A percentile compares a stretch with the other conserved stretches of the same genome.
These are phyloP conservation scores for Aspergillus terreus DNA, from an alignment of 2,329 filamentous ascomycete genomes.

Conservation along the genomic window DNA sequence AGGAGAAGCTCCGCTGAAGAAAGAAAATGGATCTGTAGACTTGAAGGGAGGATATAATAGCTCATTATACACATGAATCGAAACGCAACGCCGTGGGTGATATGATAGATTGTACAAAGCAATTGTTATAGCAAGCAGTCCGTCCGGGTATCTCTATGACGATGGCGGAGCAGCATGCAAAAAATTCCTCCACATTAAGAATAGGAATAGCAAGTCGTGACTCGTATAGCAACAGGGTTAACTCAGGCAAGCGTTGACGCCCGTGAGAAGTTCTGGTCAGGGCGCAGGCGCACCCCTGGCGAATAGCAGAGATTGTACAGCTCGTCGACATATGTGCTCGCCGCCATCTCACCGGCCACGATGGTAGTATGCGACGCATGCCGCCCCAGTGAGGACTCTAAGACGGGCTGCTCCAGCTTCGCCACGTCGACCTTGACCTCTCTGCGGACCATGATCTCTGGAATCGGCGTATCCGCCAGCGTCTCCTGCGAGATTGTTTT, in stretches of 20 bases:
- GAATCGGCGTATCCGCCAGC: slow-evolving; percentile 31
- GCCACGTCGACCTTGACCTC: slow-evolving; percentile 56
- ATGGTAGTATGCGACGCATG: slow-evolving; percentile 23
- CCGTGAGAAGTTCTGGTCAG: slow-evolving; percentile 17
- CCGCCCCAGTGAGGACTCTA: slow-evolving; percentile 13
- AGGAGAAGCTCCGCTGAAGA: neutral
- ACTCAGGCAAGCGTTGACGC: neutral
- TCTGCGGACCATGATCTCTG: slow-evolving; percentile 61
- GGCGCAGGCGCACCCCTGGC: slow-evolving; percentile 24
- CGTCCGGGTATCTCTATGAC: too few species aligned
- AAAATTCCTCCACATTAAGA: too few species aligned
- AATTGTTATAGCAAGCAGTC: too few species aligned
- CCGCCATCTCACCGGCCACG: slow-evolving; percentile 21
- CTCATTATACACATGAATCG: neutral
- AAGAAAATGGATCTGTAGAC: neutral
- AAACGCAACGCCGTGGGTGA: neutral
- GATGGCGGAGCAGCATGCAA: too few species aligned
- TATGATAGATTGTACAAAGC: too few species aligned
- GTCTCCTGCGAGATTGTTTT: slow-evolving; percentile 17
- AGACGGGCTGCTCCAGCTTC: slow-evolving; percentile 19
- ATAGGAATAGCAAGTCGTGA: too few species aligned
- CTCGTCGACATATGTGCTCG: slow-evolving; percentile 47
- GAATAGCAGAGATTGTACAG: slow-evolving; percentile 38
- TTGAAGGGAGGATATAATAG: neutral
- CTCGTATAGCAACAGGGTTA: neutral